These are phyloP conservation scores for Camellia oleifera DNA, from an alignment of 179 eudicot species.

Conservation along the genomic window DNA sequence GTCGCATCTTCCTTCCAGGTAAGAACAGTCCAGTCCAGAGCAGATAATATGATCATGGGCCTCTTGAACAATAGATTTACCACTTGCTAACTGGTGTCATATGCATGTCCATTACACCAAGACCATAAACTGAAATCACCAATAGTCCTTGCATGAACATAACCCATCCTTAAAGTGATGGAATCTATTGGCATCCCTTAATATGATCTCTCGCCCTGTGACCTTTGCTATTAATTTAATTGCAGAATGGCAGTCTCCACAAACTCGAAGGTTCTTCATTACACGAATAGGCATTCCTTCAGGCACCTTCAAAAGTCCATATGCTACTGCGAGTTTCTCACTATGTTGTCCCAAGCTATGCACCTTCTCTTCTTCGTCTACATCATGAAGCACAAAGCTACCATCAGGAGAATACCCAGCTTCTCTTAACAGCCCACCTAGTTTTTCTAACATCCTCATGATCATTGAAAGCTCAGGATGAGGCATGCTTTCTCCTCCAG, in stretches of 20 bases:
- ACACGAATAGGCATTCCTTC: slow-evolving; percentile 55
- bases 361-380: slow-evolving; percentile 68
- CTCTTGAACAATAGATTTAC: background rate
- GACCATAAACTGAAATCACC: slow-evolving; percentile 35
- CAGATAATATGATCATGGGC: slow-evolving; percentile 8
- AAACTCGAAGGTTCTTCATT: slow-evolving; percentile 57
- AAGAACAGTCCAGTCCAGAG: background rate
- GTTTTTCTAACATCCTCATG: slow-evolving; percentile 37
- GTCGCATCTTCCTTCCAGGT: background rate
- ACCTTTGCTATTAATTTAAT: slow-evolving; percentile 56
- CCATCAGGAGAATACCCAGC: slow-evolving; percentile 60
- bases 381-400: slow-evolving; percentile 57
- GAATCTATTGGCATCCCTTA: slow-evolving; percentile 49
- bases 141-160: slow-evolving; percentile 68
- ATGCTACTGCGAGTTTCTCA: slow-evolving; percentile 68
- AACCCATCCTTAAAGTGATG: slow-evolving; percentile 6
- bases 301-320: slow-evolving; percentile 59
- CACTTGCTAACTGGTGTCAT: slow-evolving; percentile 7
- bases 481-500: slow-evolving; percentile 43
- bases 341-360: slow-evolving; percentile 53
- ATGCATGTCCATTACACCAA: background rate
- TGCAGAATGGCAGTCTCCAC: slow-evolving; percentile 67
- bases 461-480: slow-evolving; percentile 55
- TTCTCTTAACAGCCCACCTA: slow-evolving; percentile 52
- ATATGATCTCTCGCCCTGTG: slow-evolving; percentile 49